Percentiles rank a stretch among this genome's conserved stretches.
phyloP scores from a whole-genome alignment of 169 alveolate species.

The Ichthyophthirius multifiliis region DNA sequence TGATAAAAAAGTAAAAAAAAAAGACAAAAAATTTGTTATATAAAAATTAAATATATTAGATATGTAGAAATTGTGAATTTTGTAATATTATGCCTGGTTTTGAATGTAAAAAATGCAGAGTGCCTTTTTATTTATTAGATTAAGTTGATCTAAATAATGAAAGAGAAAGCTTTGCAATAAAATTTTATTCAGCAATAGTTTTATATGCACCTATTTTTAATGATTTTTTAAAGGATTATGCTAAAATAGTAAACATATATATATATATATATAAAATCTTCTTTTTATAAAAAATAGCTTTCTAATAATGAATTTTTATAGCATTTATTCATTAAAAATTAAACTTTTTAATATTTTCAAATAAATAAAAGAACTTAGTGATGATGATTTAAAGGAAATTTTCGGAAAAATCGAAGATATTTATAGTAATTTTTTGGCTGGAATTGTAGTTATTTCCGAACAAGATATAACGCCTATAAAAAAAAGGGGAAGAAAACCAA shows the following conservation, averaged over 20 bases:
- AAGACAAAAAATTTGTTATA: not conserved
- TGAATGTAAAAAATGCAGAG: constrained; percentile 2
- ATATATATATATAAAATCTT: not conserved
- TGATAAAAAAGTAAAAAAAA: not conserved
- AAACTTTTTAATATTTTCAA: not conserved
- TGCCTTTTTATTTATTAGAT: not conserved
- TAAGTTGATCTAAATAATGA: not conserved
- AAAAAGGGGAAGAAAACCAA: not conserved
- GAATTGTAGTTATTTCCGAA: not conserved
- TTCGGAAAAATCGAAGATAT: not conserved
- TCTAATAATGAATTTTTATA: not conserved
- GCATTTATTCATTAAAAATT: not conserved
- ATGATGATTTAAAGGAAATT: not conserved
- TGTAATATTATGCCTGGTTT: not conserved
- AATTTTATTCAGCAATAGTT: not conserved
- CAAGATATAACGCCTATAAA: not conserved
- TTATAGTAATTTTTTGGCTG: not conserved
- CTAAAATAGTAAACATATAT: not conserved
- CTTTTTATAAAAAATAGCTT: not conserved
- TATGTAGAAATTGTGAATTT: not conserved
- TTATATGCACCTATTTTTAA: not conserved
- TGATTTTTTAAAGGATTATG: not conserved
- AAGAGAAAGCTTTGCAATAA: not conserved
- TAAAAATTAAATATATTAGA: not conserved
- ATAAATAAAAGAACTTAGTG: not conserved